Percentiles rank a stretch among this genome's conserved stretches.
Conservation (phyloP, 2,329 filamentous ascomycete species). For the Mycosphaerella arachidis region DNA sequence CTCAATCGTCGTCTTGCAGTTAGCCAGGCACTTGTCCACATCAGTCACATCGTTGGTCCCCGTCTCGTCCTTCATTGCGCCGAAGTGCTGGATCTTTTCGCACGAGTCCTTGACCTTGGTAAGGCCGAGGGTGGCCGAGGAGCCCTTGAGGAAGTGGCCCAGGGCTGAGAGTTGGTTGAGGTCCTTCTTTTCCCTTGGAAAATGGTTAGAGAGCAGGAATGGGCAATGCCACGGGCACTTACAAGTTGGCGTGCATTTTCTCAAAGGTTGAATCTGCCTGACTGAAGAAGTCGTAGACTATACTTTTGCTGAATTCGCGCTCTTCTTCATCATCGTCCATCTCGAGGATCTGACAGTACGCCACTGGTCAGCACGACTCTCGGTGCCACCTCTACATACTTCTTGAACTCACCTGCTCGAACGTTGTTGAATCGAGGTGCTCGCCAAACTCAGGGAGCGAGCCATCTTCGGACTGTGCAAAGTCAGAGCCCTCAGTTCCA, state of each 20-base stretch:
- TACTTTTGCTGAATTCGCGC: conserved; percentile 79
- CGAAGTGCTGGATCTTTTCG: conserved; percentile 94
- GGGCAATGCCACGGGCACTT: conserved; percentile 34
- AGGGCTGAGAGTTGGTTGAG: conserved; percentile 73
- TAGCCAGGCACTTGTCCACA: conserved; percentile 62
- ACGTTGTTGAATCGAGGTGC: conserved; percentile 72
- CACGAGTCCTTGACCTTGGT: conserved; percentile 88
- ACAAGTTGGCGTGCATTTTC: conserved; percentile 81
- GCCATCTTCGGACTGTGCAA: conserved; percentile 43
- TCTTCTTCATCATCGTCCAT: conserved; percentile 92
- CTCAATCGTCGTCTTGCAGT: conserved; percentile 65
- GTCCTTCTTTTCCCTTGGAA: conserved; percentile 59
- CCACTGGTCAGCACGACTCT: neutral
- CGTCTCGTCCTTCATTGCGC: conserved; percentile 73
- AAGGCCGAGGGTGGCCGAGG: conserved; percentile 87
- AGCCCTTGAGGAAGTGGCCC: conserved; percentile 96
- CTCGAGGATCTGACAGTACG: conserved; percentile 66
- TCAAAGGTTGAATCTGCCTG: conserved; percentile 83
- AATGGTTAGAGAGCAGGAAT: neutral
- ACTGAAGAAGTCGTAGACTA: conserved; percentile 88
- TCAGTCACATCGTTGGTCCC: conserved; percentile 64
- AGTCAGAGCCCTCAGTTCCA: conserved; percentile 24
- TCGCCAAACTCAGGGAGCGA: conserved; percentile 60
- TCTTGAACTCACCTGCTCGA: conserved; percentile 58
- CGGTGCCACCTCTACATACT: neutral